Base-by-base conservation (phyloP, 768 basidiomycete genomes). In the Boletus vinaceobasis region DNA sequence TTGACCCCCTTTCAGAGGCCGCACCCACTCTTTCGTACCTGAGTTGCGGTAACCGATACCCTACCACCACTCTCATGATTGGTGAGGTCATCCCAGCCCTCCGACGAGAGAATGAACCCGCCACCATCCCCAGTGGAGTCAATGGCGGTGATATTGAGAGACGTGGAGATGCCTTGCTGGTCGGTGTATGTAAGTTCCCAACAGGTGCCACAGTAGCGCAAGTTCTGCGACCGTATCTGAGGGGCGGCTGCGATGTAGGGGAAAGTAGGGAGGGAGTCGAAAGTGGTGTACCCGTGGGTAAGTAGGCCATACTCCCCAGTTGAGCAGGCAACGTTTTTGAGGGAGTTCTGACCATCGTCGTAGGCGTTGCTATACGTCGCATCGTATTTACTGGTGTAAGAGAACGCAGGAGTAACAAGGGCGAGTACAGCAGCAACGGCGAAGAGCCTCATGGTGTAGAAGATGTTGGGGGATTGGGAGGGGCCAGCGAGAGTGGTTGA, bases 211-310 rank as follows among this genome's bases (percentile, higher is more conserved):
- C 85, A 87, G 42, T 73, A 70, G 2, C 66, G 55, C 1, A 82
- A 85, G 64, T 81, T 75, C 68, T 71, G 86, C 27, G 76, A 78
- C 7, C 66, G 67, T 52, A 87, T 72, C 36, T 76, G 81, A 15
- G 74, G 71, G 1, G 75, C 79, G 1, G 80, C 85, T 31, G 83
- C 84, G 61, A 87, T 82, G 66, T 73, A 64, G 1, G 85, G 84
- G 74, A 84, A 88, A 43, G 68, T 70, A 2, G 85, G 84, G 29
- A 87, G 66, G 36, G 72, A 69, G 14, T 72, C 74, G 48, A 85
- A 80, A 36, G 77, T 83, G 4, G 69, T 74, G 68, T 73, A 85
- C 26, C 63, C 75, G 19, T 44, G 68, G 14, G 75, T 74, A 13
- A 75, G 33, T 21, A 87, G 71, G 14, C 84, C 84, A 51, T 83